Evolutionary conservation across 129 eudicot species (phyloP), one percentile per base, ranked within the genome.

Genomic region (Glebionis coronaria): DNA sequence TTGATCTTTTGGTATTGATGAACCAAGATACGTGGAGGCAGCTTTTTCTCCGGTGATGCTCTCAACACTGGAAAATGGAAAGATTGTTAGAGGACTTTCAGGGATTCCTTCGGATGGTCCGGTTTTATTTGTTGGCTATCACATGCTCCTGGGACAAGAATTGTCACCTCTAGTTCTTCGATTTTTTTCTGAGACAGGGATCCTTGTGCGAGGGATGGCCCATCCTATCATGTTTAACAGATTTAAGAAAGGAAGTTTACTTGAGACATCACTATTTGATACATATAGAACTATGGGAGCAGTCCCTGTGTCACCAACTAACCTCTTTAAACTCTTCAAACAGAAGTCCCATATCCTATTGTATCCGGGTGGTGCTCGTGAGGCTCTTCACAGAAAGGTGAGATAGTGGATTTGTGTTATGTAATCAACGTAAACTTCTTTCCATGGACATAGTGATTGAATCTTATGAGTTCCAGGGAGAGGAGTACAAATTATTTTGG

Each of bases 361-460:
- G 51, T 92, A 92, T 79, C 98, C 98, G 2, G 98, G 98, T 55
- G 98, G 98, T 58, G 62, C 82, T 81, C 86, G 95, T 9, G 98
- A 92, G 80, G 98, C 98, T 62, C 89, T 88, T 78, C 98, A 92
- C 62, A 77, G 87, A 19, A 92, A 92, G 95, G 98, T 92, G 74
- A 15, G 15, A 56, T 46, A 10, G 42, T 35, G 42, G 9, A 35
- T 61, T 29, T 13, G 19, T 9, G 27, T 25, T 42, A 20, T 45
- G 16, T 25, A 16, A 14, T 44, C 16, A 23, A 7, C 47, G n/a
- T 71, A 35, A 35, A 6, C 42, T 35, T 35, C 42, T n/a, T 19
- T 12, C 5, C 16, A 29, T 72, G 61, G 25, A 35, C 7, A 35
- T 35, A 10, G 42, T 73, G 68, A 28, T 42, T 16, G 12, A 44